Conservation (phyloP, 2,329 filamentous ascomycete species). For the Penicillium digitatum region DNA sequence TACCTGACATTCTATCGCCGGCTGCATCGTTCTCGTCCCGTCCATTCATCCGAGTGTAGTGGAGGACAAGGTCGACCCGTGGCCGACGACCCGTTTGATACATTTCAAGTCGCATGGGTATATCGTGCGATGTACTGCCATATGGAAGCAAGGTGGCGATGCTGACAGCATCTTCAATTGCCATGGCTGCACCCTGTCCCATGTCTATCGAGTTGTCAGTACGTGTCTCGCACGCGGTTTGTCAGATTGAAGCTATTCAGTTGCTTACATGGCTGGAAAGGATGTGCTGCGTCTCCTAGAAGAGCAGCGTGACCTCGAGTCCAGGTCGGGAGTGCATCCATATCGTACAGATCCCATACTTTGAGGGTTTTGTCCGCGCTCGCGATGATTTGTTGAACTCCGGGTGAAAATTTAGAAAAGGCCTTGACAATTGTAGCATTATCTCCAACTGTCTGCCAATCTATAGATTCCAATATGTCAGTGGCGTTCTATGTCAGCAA, state of each 20-base stretch:
- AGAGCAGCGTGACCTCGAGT: constrained; percentile 51
- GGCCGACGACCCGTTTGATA: constrained; percentile 20
- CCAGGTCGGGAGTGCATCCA: constrained; percentile 56
- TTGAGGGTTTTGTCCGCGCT: constrained; percentile 47
- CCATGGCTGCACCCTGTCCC: constrained; percentile 34
- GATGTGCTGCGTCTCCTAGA: constrained; percentile 64
- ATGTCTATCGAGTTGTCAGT: constrained; percentile 18
- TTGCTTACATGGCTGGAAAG: constrained; percentile 53
- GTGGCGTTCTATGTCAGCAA: background rate
- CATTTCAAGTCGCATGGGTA: constrained; percentile 16
- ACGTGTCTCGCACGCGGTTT: background rate
- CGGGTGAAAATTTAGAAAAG: constrained; percentile 19
- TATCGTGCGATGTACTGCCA: constrained; percentile 15
- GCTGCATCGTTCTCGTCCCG: constrained; percentile 19
- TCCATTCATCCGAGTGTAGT: constrained; percentile 24
- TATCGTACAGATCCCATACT: constrained; percentile 59
- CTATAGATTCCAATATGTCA: constrained; percentile 2
- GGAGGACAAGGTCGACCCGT: constrained; percentile 20
- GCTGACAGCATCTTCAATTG: constrained; percentile 31
- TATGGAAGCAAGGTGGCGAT: constrained; percentile 26
- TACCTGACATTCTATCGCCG: constrained; percentile 15
- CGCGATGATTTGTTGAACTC: constrained; percentile 15
- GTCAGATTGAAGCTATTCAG: background rate
- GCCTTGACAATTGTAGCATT: constrained; percentile 12
- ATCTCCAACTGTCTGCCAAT: constrained; percentile 20